Evolutionary conservation across 2,329 filamentous ascomycete species (phyloP).

Genomic region (Epichloe sylvatica): DNA sequence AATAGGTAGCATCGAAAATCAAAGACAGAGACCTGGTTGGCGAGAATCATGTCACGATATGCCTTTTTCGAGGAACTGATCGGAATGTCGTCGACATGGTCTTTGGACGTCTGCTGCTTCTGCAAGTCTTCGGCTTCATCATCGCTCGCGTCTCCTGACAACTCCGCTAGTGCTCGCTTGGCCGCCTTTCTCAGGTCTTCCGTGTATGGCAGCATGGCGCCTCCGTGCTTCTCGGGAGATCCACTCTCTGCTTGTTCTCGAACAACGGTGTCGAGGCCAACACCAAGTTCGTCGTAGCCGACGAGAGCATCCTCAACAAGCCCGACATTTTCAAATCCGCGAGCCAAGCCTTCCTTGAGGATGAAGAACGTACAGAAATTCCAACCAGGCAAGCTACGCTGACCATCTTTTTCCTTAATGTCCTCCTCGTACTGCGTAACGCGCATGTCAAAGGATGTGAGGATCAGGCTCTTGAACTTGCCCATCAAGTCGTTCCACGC

Average conservation of each 20-base stretch:
- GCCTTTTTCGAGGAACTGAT: conserved; percentile 56
- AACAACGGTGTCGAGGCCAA: conserved; percentile 72
- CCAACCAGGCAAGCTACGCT: conserved; percentile 81
- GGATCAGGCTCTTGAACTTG: conserved; percentile 76
- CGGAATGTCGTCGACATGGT: conserved; percentile 41
- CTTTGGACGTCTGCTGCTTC: conserved; percentile 23
- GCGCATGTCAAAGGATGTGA: conserved; percentile 78
- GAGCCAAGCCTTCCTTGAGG: conserved; percentile 83
- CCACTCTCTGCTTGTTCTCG: conserved; percentile 53
- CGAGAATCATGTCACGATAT: conserved; percentile 82
- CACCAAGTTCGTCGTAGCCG: conserved; percentile 85
- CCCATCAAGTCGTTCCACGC: conserved; percentile 74
- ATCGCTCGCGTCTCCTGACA: conserved; percentile 16
- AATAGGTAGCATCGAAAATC: conserved; percentile 94
- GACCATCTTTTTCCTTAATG: conserved; percentile 78
- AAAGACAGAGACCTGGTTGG: conserved; percentile 90
- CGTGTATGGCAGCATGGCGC: conserved; percentile 57
- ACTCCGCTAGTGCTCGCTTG: conserved; percentile 33
- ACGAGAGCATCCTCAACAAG: conserved; percentile 89
- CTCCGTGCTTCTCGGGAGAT: conserved; percentile 51
- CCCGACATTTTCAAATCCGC: conserved; percentile 91
- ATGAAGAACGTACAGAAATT: conserved; percentile 99
- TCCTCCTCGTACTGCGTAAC: conserved; percentile 95
- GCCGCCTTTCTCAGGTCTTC: conserved; percentile 54
- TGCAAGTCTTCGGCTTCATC: conserved; percentile 38